These are phyloP conservation scores for Populus alba DNA, from an alignment of 345 rosid species.

Conservation along the genomic window DNA sequence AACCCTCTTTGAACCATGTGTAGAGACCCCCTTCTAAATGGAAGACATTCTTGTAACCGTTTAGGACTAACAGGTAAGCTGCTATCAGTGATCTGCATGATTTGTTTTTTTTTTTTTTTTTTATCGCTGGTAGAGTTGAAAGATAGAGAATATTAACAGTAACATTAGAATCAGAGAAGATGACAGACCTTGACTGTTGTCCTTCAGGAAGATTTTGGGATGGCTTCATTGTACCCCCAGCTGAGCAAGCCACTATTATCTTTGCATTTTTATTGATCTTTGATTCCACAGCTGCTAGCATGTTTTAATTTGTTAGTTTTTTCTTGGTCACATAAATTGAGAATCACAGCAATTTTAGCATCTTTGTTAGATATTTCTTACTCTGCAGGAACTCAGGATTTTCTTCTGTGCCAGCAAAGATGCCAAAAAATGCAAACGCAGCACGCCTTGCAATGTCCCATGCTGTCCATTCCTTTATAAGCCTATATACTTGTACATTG, in stretches of 20 bases:
- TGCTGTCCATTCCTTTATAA: conserved; percentile 95
- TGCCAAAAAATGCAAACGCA: conserved; percentile 95
- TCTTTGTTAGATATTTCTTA: conserved; percentile 21
- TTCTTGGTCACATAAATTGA: not conserved
- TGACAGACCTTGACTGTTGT: conserved; percentile 74
- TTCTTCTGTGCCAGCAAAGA: conserved; percentile 95
- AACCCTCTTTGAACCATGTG: conserved; percentile 78
- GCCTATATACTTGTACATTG: conserved; percentile 87
- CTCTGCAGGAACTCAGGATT: conserved; percentile 83
- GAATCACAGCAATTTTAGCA: conserved; percentile 1
- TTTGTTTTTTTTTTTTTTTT: too few species aligned
- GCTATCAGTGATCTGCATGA: conserved; percentile 88
- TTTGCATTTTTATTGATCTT: conserved; percentile 72
- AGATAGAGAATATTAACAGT: not conserved
- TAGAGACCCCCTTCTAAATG: conserved; percentile 93
- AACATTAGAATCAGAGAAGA: not conserved
- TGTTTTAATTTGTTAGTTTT: not conserved
- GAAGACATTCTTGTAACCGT: conserved; percentile 76
- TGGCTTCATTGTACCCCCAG: conserved; percentile 89
- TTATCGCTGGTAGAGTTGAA: not conserved
- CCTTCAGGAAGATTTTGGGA: conserved; percentile 90
- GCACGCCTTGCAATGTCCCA: conserved; percentile 99
- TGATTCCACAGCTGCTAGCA: conserved; percentile 66
- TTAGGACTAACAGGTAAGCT: conserved; percentile 83
- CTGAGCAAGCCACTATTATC: conserved; percentile 90